Evolutionary conservation across 1,139 yeast genomes (phyloP), one percentile per base, ranked within the genome.

Genomic region (Lodderomyces parapsilosis): DNA sequence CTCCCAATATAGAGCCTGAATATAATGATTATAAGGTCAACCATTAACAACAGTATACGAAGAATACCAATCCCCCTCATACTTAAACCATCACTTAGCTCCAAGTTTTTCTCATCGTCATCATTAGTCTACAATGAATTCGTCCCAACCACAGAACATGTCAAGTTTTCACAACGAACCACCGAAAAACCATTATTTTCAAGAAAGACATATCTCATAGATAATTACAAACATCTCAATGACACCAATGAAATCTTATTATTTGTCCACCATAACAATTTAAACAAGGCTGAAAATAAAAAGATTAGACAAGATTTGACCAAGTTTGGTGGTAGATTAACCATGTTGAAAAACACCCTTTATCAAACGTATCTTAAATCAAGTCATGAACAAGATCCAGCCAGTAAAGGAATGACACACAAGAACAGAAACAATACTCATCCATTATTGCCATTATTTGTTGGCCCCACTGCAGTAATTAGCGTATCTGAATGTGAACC

Each of bases 401-500:
- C 95, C 2, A 74, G 83, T 44, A 69, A 65, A 38, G 81, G 76
- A 19, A 80, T 83, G 13, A 59, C 74, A 49, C 48, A 61, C 48
- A 68, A 67, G 58, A 73, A 78, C 66, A 63, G 61, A 57, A 55
- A 67, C 55, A 52, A 56, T 7, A 58, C 57, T 19, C 95, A 88
- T 59, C 95, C 96, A 9, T 66, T 91, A 52, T 61, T 76, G 31
- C 81, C 84, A 18, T 71, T 90, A 48, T 74, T 91, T 47, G 70
- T 69, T 49, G 98, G 98, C 5, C 96, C 97, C 23, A 84, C 96
- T 1, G 95, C 93, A 2, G 74, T 87, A n/a, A 80, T 91, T 43
- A 63, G 86, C 18, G 74, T 89, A 49, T 78, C 80, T 34, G 78
- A 76, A 47, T 71, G 86, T 41, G 84, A 88, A 51, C 96, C 97